These are phyloP conservation scores for Ophiocordyceps robertsii DNA, from an alignment of 2,329 filamentous ascomycete genomes.

Conservation along the genomic window DNA sequence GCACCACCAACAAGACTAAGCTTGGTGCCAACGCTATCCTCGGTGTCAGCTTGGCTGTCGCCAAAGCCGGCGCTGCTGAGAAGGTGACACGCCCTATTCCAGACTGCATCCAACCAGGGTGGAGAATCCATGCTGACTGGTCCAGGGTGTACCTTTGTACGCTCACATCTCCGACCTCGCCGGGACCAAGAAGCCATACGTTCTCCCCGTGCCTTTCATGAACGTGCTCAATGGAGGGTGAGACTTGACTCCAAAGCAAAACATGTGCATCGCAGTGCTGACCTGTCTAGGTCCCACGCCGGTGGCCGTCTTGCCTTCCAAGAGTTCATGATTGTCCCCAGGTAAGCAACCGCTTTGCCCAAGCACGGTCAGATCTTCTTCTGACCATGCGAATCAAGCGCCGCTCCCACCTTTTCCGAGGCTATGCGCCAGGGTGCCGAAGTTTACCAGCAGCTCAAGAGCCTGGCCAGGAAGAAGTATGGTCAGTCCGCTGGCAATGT, in stretches of 20 bases:
- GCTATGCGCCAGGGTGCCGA: constrained; percentile 92
- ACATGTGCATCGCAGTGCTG: constrained; percentile 3
- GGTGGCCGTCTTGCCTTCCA: constrained; percentile 93
- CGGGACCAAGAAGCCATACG: constrained; percentile 83
- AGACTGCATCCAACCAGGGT: not conserved
- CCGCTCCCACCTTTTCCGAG: constrained; percentile 84
- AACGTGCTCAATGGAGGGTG: constrained; percentile 75
- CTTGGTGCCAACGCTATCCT: constrained; percentile 83
- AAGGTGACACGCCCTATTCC: constrained; percentile 37
- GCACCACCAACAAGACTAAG: constrained; percentile 75
- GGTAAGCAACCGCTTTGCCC: constrained; percentile 32
- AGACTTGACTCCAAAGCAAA: constrained; percentile 7
- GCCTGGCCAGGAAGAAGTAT: constrained; percentile 97
- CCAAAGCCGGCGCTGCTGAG: constrained; percentile 81
- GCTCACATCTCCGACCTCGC: constrained; percentile 78
- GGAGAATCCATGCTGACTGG: constrained; percentile 1
- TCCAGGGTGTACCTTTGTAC: constrained; percentile 65
- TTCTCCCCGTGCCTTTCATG: constrained; percentile 84
- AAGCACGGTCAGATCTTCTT: not conserved
- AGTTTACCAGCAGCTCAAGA: constrained; percentile 97
- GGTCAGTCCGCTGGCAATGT: constrained; percentile 98
- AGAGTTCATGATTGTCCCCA: constrained; percentile 91
- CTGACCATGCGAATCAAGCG: constrained; percentile 27
- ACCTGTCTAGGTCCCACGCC: constrained; percentile 62
- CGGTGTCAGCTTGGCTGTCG: constrained; percentile 70